Conservation (phyloP, 345 rosid genomes). For the Eucalyptus pumila region DNA sequence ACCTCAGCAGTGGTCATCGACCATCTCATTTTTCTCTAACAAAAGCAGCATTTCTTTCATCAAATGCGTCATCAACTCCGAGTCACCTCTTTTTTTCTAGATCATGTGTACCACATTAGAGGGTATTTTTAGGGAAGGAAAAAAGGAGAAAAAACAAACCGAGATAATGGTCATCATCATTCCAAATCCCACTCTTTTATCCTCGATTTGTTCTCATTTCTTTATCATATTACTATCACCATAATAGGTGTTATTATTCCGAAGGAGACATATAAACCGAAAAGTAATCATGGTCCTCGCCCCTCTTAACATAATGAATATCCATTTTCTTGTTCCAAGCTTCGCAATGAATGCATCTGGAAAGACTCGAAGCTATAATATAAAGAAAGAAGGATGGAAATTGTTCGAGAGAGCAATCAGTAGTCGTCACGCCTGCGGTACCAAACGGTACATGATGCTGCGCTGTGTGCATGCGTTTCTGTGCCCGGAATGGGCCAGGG, state of each 20-base stretch:
- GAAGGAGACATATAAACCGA: conserved; percentile 67
- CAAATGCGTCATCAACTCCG: not conserved
- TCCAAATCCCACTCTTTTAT: conserved; percentile 14
- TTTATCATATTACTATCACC: conserved; percentile 26
- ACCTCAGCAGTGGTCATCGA: not conserved
- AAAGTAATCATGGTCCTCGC: conserved; percentile 33
- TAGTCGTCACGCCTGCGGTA: conserved; percentile 39
- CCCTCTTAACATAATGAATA: conserved; percentile 5
- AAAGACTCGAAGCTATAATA: conserved; percentile 13
- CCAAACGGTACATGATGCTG: conserved; percentile 22
- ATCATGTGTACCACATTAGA: not conserved
- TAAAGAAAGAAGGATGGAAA: conserved; percentile 3
- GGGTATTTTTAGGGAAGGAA: not conserved
- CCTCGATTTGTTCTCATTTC: conserved; percentile 23
- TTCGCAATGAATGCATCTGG: conserved; percentile 6
- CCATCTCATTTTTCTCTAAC: not conserved
- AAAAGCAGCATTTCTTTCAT: not conserved
- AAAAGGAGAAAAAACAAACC: not conserved
- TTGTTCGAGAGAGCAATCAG: conserved; percentile 16
- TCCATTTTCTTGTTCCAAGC: not conserved
- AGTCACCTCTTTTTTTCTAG: not conserved
- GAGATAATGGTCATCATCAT: not conserved
- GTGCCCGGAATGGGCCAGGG: conserved; percentile 7
- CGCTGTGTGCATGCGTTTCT: conserved; percentile 22
- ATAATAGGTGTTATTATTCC: conserved; percentile 36